Evolutionary conservation across 2,329 filamentous ascomycete species (phyloP), one percentile per base, ranked within the genome.

Genomic region (Fusarium falciforme): DNA sequence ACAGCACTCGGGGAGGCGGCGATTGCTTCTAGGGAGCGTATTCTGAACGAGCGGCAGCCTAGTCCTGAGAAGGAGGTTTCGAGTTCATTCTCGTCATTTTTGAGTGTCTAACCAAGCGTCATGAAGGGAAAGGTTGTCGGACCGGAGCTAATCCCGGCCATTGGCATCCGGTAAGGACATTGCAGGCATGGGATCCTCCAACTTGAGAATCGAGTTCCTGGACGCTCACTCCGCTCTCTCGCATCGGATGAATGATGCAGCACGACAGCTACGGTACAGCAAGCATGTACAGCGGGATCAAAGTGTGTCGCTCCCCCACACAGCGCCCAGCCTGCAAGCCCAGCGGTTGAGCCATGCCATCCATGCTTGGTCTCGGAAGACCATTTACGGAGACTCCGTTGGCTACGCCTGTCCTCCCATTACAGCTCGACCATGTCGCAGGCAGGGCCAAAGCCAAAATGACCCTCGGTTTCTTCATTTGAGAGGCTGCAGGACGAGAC

Each of bases 351-450:
- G 31, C 29, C 57, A 71, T 60, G 49, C 31, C 42, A 62, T 22
- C 29, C 57, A 71, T 60, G 49, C 31, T 49, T 42, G 54, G 60
- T 25, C 27, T 52, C 71, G 72, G 72, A 54, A 61, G 47, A n/a
- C 61, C 71, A 65, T 69, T 54, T 60, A 61, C 36, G n/a, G 71
- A 69, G 60, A 72, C 63, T 14, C 71, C 71, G 71, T 66, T 63
- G 67, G 59, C 57, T 49, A 35, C 6, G 40, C 20, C 40, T 44
- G 40, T 44, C 40, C 42, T 31, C 31, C 27, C 10, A 54, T 54
- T 31, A 54, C 47, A 54, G 10, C 47, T 54, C n/a, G 27, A 57
- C 67, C 70, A 70, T 70, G 22, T 52, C 49, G 38, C 36, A 40
- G 36, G 17, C 61, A 73, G 16, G 35, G 58, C 40, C 20, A 25